Evolutionary conservation across 306 rosid species (phyloP).

Genomic region (Nissolia schottii): DNA sequence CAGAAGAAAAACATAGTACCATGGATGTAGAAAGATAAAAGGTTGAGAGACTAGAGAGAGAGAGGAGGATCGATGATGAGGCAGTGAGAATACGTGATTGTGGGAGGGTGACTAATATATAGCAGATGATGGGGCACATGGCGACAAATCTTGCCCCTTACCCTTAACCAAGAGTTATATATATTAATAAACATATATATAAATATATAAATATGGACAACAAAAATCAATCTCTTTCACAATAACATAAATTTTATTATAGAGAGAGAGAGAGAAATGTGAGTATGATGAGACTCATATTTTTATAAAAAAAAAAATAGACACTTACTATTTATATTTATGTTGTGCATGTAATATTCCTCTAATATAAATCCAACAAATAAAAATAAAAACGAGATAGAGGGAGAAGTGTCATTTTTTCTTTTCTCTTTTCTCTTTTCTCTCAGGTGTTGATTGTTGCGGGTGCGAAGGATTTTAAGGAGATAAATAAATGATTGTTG

Average conservation of each 20-base stretch:
- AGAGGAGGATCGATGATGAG: too few relatives aligned
- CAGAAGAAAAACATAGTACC: slow-evolving; percentile 26
- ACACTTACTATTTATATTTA: too few relatives aligned
- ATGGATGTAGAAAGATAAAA: slow-evolving; percentile 22
- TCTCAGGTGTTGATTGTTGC: slow-evolving; percentile 21
- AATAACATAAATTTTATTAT: too few relatives aligned
- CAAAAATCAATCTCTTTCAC: too few relatives aligned
- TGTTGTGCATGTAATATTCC: too few relatives aligned
- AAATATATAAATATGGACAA: background rate
- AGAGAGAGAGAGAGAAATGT: background rate
- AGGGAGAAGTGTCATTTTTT: background rate
- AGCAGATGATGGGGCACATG: slow-evolving; percentile 40
- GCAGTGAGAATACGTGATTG: slow-evolving; percentile 35
- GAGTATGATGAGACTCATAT: too few relatives aligned
- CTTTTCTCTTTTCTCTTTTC: background rate
- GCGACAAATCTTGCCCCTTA: slow-evolving; percentile 48
- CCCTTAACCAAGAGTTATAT: slow-evolving; percentile 15
- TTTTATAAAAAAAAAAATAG: too few relatives aligned
- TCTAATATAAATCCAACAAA: too few relatives aligned
- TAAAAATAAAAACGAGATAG: background rate
- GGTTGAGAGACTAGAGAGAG: too few relatives aligned
- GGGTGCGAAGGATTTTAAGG: background rate
- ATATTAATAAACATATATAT: background rate
- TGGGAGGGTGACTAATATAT: slow-evolving; percentile 49
- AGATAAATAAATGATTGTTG: background rate